phyloP scores from a whole-genome alignment of 2,329 filamentous ascomycete genomes.

The Claviceps sp. region DNA sequence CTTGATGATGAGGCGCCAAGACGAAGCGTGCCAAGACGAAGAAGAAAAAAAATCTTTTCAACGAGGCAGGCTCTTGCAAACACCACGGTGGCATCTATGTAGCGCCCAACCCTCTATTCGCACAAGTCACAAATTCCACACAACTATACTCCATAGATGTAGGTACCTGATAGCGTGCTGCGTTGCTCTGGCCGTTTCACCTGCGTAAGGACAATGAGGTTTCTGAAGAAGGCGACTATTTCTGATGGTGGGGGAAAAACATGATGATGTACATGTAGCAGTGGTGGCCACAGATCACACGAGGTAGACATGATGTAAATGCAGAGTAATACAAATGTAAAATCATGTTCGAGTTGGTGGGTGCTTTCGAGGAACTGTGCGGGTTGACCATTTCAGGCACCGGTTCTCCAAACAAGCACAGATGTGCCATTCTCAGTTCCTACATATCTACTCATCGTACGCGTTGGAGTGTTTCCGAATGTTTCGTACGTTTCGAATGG shows the following conservation, averaged over 20 bases:
- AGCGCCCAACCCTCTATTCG: background rate
- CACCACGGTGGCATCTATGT: constrained; percentile 1
- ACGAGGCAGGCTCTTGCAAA: constrained; percentile 3
- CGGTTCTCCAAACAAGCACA: no score
- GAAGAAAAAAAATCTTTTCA: background rate
- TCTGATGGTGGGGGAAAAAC: background rate
- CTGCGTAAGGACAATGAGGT: no score
- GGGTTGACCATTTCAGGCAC: no score
- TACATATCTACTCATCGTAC: no score
- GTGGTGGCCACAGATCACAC: background rate
- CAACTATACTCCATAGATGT: no score
- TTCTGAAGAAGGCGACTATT: background rate
- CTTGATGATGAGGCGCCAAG: background rate
- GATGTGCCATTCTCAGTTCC: no score
- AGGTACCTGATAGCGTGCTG: no score
- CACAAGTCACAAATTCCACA: background rate
- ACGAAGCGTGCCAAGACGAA: background rate
- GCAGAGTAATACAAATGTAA: background rate
- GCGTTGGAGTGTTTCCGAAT: background rate
- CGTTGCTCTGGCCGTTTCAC: no score
- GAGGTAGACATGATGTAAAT: background rate
- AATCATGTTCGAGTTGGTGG: no score
- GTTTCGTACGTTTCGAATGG: background rate
- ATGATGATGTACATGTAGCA: background rate
- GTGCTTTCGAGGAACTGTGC: no score